These are phyloP conservation scores for Lodderomyces oxycetoniae DNA, from an alignment of 1,139 yeast species.

Conservation along the genomic window DNA sequence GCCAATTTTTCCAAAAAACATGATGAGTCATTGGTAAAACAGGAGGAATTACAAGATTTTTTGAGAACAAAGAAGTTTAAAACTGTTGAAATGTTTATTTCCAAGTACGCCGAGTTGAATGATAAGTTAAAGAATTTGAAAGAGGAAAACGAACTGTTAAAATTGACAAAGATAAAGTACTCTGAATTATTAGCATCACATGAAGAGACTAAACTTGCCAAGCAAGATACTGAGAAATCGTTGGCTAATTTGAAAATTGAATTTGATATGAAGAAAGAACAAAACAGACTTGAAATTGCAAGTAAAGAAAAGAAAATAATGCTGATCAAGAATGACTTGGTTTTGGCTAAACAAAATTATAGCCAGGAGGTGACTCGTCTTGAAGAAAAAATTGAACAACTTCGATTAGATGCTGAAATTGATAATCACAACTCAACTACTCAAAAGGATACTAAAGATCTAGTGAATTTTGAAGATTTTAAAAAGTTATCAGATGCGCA, in stretches of 20 bases:
- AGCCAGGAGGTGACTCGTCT: conserved; percentile 44
- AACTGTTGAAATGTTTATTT: conserved; percentile 24
- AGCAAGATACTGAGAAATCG: conserved; percentile 26
- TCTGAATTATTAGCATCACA: conserved; percentile 30
- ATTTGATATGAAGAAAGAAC: conserved; percentile 37
- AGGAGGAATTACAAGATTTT: conserved; percentile 33
- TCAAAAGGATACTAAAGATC: conserved; percentile 8
- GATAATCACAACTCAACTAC: not conserved
- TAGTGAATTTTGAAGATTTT: conserved; percentile 29
- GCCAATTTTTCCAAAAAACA: conserved; percentile 30
- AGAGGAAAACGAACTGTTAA: conserved; percentile 18
- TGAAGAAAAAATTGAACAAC: conserved; percentile 45
- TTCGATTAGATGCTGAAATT: conserved; percentile 28
- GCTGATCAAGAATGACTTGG: conserved; percentile 25
- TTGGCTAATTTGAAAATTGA: conserved; percentile 38
- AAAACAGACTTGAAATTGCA: conserved; percentile 30
- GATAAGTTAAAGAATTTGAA: conserved; percentile 15
- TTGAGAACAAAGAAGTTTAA: conserved; percentile 26
- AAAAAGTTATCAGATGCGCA: conserved; percentile 37
- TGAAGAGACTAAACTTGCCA: conserved; percentile 31
- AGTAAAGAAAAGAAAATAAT: conserved; percentile 25
- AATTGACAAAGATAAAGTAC: conserved; percentile 38
- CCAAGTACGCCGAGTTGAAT: conserved; percentile 15
- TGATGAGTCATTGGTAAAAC: conserved; percentile 23
- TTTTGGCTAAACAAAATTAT: conserved; percentile 33